Conservation (phyloP, 1,139 yeast species). For the Zygoascus meyerae region DNA sequence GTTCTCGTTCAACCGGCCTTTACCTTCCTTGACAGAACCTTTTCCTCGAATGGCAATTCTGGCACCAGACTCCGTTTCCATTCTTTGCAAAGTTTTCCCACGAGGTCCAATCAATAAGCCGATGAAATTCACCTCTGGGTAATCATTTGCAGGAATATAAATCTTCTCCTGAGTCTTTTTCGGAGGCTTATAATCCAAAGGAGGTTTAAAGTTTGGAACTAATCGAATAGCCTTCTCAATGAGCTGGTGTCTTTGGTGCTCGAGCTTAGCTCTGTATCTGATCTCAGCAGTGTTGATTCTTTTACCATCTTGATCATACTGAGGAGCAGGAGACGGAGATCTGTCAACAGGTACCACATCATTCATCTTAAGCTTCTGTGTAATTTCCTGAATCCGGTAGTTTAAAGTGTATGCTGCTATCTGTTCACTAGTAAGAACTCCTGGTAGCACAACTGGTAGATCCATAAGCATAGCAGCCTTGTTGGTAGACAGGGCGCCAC, state of each 20-base stretch:
- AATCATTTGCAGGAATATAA: conserved; percentile 77
- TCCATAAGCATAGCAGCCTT: conserved; percentile 30
- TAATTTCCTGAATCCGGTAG: conserved; percentile 74
- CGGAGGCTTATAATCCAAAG: conserved; percentile 67
- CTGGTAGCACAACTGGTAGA: conserved; percentile 40
- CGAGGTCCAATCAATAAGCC: conserved; percentile 93
- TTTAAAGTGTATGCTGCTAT: conserved; percentile 71
- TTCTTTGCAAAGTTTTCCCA: conserved; percentile 77
- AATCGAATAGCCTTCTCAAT: conserved; percentile 67
- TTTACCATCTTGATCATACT: conserved; percentile 74
- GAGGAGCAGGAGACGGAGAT: conserved; percentile 92
- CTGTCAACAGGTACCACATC: conserved; percentile 38
- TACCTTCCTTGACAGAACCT: conserved; percentile 94
- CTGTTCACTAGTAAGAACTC: conserved; percentile 76
- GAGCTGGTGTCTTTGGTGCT: conserved; percentile 71
- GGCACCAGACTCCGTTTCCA: conserved; percentile 84
- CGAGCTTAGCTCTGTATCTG: conserved; percentile 55
- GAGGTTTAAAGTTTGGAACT: conserved; percentile 78
- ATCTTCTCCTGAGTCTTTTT: conserved; percentile 75
- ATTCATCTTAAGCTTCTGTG: conserved; percentile 49
- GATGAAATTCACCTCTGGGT: conserved; percentile 89
- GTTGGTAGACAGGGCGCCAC: conserved; percentile 27
- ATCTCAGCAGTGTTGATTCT: conserved; percentile 79
- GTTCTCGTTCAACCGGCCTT: conserved; percentile 40
- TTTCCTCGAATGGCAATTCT: conserved; percentile 82